Percentiles rank a stretch among this genome's conserved stretches.
Evolutionary conservation across 2,329 filamentous ascomycete species (phyloP).

Genomic region (Sporothrix variecibatus): DNA sequence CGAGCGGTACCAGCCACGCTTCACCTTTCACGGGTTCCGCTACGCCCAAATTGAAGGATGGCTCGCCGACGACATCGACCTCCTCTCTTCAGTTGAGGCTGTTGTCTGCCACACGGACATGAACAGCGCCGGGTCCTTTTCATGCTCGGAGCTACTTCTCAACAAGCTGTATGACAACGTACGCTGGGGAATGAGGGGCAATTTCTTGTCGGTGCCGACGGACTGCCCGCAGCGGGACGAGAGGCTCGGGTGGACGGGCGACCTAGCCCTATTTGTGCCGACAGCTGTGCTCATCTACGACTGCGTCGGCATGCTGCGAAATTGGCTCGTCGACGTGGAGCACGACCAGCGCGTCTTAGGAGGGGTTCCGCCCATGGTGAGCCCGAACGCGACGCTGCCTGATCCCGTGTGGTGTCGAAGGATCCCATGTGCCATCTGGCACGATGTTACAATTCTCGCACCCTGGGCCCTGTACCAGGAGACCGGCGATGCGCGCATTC

Average conservation of each 20-base stretch:
- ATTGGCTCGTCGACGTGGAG: not conserved
- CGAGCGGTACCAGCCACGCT: conserved; percentile 46
- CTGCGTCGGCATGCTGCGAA: conserved; percentile 46
- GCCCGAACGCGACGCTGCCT: not conserved
- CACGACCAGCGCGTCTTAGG: not conserved
- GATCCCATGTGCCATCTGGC: conserved; percentile 3
- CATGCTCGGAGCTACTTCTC: conserved; percentile 52
- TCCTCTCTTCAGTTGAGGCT: not conserved
- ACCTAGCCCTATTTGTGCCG: conserved; percentile 51
- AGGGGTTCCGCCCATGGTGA: not conserved
- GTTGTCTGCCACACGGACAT: not conserved
- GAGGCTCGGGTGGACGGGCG: conserved; percentile 57
- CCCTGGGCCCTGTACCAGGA: not conserved
- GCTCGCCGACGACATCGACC: not conserved
- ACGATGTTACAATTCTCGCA: not conserved
- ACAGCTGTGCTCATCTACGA: conserved; percentile 57
- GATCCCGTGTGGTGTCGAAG: not conserved
- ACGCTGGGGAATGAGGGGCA: conserved; percentile 59
- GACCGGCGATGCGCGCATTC: not conserved
- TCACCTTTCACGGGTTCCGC: conserved; percentile 57
- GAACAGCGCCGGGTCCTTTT: conserved; percentile 43
- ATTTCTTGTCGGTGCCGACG: conserved; percentile 59
- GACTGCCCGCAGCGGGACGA: conserved; percentile 61
- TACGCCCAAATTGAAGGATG: conserved; percentile 37
- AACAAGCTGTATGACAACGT: conserved; percentile 59